Percentiles rank a stretch among this genome's conserved stretches.
Conservation (phyloP, 257 asterid genomes). For the Solanum bulbocastanum region DNA sequence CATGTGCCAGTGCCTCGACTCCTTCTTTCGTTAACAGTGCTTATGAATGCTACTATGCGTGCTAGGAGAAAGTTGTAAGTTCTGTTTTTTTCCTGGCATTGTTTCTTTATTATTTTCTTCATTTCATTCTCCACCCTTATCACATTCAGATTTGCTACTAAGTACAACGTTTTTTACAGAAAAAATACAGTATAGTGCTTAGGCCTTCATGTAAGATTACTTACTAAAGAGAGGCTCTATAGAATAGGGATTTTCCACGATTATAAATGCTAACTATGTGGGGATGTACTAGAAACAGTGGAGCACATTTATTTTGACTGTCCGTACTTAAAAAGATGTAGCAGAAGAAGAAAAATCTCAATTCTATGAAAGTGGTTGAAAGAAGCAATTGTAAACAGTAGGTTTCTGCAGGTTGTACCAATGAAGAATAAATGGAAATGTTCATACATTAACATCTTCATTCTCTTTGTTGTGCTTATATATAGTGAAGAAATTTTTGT, state of each 20-base stretch:
- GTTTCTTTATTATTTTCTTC: too few species aligned
- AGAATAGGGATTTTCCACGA: neutral
- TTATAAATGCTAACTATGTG: neutral
- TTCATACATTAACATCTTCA: neutral
- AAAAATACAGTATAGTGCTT: too few species aligned
- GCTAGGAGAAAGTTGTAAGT: too few species aligned
- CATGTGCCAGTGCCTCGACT: too few species aligned
- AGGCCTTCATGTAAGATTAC: neutral
- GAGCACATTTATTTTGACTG: neutral
- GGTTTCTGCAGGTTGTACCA: too few species aligned
- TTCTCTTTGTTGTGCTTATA: neutral
- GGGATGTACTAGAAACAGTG: neutral
- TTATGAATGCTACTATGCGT: too few species aligned
- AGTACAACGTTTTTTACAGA: neutral
- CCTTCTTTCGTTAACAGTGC: too few species aligned
- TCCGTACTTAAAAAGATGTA: neutral
- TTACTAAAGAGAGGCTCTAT: neutral
- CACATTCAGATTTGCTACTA: neutral
- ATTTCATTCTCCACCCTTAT: too few species aligned
- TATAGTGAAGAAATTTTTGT: neutral
- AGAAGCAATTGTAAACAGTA: too few species aligned
- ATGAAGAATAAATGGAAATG: too few species aligned
- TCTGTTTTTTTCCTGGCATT: too few species aligned
- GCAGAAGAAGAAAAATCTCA: neutral
- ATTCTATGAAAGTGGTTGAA: too few species aligned